A percentile compares a stretch with the other conserved stretches of the same genome.
Evolutionary conservation across 2,329 filamentous ascomycete genomes (phyloP).

Genomic region (Pyrenophora tritici-repentis): DNA sequence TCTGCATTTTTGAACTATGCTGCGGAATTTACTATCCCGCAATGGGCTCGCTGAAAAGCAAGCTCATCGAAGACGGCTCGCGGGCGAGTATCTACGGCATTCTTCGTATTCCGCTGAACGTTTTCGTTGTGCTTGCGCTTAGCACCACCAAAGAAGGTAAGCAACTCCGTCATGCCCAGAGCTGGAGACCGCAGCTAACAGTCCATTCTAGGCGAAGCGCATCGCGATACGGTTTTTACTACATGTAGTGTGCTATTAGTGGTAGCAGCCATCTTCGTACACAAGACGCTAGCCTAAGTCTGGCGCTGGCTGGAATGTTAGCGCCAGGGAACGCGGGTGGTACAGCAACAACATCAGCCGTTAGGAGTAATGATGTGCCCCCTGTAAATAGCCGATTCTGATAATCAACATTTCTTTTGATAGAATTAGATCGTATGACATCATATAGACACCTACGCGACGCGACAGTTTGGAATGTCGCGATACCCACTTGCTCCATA

Average conservation of each 20-base stretch:
- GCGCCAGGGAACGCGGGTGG: background rate
- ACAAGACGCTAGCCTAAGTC: conserved; percentile 29
- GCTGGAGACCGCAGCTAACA: conserved; percentile 11
- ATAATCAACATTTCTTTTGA: background rate
- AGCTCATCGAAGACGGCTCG: conserved; percentile 59
- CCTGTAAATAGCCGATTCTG: background rate
- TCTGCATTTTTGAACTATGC: conserved; percentile 63
- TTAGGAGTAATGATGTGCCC: too few species aligned
- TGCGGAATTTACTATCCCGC: conserved; percentile 64
- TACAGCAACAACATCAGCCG: too few species aligned
- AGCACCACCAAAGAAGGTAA: conserved; percentile 42
- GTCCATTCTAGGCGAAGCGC: conserved; percentile 28
- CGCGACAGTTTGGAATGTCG: background rate
- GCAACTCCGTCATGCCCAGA: background rate
- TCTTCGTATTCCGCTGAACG: conserved; percentile 63
- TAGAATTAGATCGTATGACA: conserved; percentile 10
- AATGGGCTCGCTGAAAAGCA: conserved; percentile 61
- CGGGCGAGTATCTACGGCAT: conserved; percentile 62
- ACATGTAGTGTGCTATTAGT: conserved; percentile 37
- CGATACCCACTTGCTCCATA: too few species aligned
- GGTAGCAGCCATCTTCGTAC: conserved; percentile 33
- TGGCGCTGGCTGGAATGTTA: background rate
- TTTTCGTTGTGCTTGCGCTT: conserved; percentile 41
- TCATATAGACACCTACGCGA: conserved; percentile 3
- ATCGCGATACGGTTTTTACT: conserved; percentile 39